Evolutionary conservation across 805 yeast genomes (phyloP).

Genomic region (Sugiyamaella boreocaroliniensis): DNA sequence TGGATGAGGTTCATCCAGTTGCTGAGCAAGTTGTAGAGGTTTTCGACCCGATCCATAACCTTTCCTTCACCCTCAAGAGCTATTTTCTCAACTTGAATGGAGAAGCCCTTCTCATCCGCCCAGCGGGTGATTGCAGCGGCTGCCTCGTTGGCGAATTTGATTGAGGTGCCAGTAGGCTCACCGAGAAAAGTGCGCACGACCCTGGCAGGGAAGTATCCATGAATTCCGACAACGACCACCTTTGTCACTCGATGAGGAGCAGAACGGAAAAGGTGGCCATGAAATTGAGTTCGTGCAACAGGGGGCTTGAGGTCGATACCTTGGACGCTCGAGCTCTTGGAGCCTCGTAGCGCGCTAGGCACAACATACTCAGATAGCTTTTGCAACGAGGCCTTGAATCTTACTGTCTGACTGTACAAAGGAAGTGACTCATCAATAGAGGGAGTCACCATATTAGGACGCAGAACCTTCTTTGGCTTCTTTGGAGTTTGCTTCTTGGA

Average conservation of each 20-base stretch:
- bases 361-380: slow-evolving; percentile 16
- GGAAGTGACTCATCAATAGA: slow-evolving; percentile 23
- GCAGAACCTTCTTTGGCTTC: slow-evolving; percentile 6
- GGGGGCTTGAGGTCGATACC: neutral
- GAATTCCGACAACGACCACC: slow-evolving; percentile 84
- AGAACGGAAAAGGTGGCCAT: slow-evolving; percentile 26
- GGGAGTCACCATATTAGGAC: slow-evolving; percentile 27
- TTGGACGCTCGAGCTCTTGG: neutral
- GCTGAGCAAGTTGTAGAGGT: slow-evolving; percentile 62
- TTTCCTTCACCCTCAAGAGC: slow-evolving; percentile 94
- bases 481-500: slow-evolving; percentile 5
- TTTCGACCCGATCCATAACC: slow-evolving; percentile 77
- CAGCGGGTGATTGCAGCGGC: slow-evolving; percentile 68
- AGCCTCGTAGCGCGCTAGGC: slow-evolving; percentile 8
- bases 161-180: slow-evolving; percentile 93
- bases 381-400: slow-evolving; percentile 15
- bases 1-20: slow-evolving; percentile 55
- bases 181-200: slow-evolving; percentile 84
- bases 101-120: slow-evolving; percentile 40
- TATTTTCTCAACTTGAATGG: slow-evolving; percentile 68
- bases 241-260: slow-evolving; percentile 36
- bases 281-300: slow-evolving; percentile 8
- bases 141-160: slow-evolving; percentile 84
- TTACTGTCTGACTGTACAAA: slow-evolving; percentile 18
- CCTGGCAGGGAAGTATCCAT: slow-evolving; percentile 90